Base-by-base conservation (phyloP, 1,284 basidiomycete species). In the Stygiomarasmius scandens region DNA sequence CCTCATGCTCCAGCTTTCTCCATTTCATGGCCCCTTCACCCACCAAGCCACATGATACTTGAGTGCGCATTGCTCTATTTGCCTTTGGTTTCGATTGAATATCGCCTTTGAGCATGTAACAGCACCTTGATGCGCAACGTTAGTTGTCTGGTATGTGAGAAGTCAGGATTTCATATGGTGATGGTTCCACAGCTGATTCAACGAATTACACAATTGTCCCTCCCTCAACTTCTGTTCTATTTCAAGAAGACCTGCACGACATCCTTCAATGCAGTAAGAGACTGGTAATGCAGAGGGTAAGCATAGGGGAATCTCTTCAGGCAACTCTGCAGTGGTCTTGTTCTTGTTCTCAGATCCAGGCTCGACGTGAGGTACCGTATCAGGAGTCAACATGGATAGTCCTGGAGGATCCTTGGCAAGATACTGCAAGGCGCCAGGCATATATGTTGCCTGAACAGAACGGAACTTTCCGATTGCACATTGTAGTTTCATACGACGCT, bases 181-280 rank as follows among this genome's bases (percentile, higher is more conserved):
- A n/a, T 52, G 49, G 22, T 48, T 53, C 25, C 52, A n/a, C 9
- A 58, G 44, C 6, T 29, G 22, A 20, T 54, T 34, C n/a, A 58
- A 23, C 16, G 44, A 25, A 20, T 10, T 23, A 9, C 32, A 44
- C 24, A 54, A 29, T 14, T 58, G 51, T 14, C 38, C 56, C 14
- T 54, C 45, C 16, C 34, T 27, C n/a, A 58, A 38, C 32, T 44
- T n/a, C 16, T 27, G 9, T 34, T 54, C 52, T 4, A 54, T 34
- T 20, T 36, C 22, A 11, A 23, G 23, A 2, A 58, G 27, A 8
- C 25, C 24, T 19, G 14, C 14, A 34, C 24, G 24, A 24, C 45
- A 49, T 12, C 27, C 56, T 11, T 16, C n/a, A n/a, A 11, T 36
- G 11, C 45, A 11, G 6, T 27, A n/a, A 20, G 20, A 22, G 3